Percentiles rank a stretch among this genome's conserved stretches.
Evolutionary conservation across 495 filamentous ascomycete species (phyloP).

Genomic region (Astrothelium macrocarpum): DNA sequence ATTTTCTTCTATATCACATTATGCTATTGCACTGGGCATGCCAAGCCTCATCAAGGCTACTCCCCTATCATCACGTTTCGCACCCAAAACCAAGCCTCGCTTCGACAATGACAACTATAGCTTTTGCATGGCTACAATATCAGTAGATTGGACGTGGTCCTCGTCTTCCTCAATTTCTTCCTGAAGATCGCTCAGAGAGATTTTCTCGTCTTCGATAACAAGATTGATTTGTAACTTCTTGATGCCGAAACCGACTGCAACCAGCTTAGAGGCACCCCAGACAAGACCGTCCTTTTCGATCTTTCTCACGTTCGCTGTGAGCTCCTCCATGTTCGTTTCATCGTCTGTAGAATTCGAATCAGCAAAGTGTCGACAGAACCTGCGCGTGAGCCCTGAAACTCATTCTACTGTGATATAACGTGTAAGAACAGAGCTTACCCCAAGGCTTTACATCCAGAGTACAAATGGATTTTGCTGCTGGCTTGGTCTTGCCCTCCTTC

Average conservation of each 20-base stretch:
- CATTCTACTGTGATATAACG: conserved; percentile 8
- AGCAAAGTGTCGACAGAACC: conserved; percentile 1
- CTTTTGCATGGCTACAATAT: conserved; percentile 91
- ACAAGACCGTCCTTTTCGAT: conserved; percentile 91
- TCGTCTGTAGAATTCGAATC: conserved; percentile 51
- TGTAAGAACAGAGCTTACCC: conserved; percentile 53
- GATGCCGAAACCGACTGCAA: conserved; percentile 90
- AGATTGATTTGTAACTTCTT: conserved; percentile 99
- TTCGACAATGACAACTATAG: conserved; percentile 47
- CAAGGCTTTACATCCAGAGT: conserved; percentile 97
- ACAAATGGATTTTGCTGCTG: conserved; percentile 87
- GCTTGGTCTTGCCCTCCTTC: conserved; percentile 88
- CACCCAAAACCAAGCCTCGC: not conserved
- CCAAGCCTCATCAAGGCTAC: not conserved
- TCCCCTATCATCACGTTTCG: not conserved
- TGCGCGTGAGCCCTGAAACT: not conserved
- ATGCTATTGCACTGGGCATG: conserved; percentile 5
- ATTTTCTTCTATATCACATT: not conserved
- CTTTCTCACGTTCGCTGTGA: conserved; percentile 72
- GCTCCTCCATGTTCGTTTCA: conserved; percentile 76
- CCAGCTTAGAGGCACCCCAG: conserved; percentile 88
- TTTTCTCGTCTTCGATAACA: conserved; percentile 94
- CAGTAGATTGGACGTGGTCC: conserved; percentile 94
- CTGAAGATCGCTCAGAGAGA: conserved; percentile 82
- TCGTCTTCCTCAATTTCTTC: conserved; percentile 78